A percentile compares a stretch with the other conserved stretches of the same genome.
Evolutionary conservation across 2,329 filamentous ascomycete genomes (phyloP).

Genomic region (Beauveria sp.): DNA sequence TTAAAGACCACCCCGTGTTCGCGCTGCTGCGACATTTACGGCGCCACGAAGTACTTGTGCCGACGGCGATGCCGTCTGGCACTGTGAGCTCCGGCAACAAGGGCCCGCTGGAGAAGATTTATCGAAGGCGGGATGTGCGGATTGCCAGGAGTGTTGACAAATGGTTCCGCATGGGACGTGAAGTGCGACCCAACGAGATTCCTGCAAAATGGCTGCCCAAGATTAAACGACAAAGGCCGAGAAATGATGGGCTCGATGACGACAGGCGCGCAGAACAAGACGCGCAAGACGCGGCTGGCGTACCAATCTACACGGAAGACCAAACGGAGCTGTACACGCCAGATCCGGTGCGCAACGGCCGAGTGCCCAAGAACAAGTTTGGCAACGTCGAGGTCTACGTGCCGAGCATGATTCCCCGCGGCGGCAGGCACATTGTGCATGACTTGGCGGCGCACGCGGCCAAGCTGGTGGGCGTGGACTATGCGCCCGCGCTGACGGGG

Average conservation of each 20-base stretch:
- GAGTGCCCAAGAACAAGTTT: conserved; percentile 83
- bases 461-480: conserved; percentile 70
- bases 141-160: conserved; percentile 71
- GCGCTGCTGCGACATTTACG: conserved; percentile 80
- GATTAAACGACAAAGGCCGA: conserved; percentile 27
- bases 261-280: conserved; percentile 21
- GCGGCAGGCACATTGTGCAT: conserved; percentile 64
- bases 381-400: conserved; percentile 94
- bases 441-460: conserved; percentile 63
- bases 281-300: conserved; percentile 32
- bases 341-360: conserved; percentile 66
- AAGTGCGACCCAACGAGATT: conserved; percentile 70
- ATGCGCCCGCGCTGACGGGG: conserved; percentile 80
- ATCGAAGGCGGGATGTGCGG: conserved; percentile 73
- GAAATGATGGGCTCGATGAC: conserved; percentile 14
- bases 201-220: conserved; percentile 68
- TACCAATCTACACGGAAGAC: conserved; percentile 51
- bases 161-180: conserved; percentile 83
- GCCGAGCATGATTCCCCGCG: conserved; percentile 78
- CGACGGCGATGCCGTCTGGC: conserved; percentile 62
- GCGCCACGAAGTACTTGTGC: conserved; percentile 73
- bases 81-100: conserved; percentile 65
- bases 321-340: conserved; percentile 69
- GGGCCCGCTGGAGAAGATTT: conserved; percentile 66
- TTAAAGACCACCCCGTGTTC: conserved; percentile 77